Percentiles rank a stretch among this genome's conserved stretches.
These are phyloP conservation scores for Plasmodium billcollinsi DNA, from an alignment of 169 alveolate species.

Conservation along the genomic window DNA sequence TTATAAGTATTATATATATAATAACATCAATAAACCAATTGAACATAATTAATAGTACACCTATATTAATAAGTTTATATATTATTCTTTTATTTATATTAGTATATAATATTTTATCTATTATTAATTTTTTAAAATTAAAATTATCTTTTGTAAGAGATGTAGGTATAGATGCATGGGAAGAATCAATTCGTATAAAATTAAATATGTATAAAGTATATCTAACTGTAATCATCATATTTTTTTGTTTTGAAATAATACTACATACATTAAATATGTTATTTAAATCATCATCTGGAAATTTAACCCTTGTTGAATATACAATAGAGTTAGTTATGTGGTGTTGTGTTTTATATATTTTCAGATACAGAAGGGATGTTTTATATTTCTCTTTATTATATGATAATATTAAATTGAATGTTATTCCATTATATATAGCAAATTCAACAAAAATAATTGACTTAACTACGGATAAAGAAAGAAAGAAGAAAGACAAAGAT, in stretches of 20 bases:
- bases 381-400: conserved; percentile 40
- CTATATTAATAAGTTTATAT: conserved; percentile 27
- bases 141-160: conserved; percentile 52
- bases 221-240: conserved; percentile 11
- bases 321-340: conserved; percentile 55
- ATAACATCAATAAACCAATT: conserved; percentile 44
- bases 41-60: conserved; percentile 9
- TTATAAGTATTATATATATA: conserved; percentile 47
- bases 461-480: neutral
- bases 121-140: conserved; percentile 54
- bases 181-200: conserved; percentile 27
- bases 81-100: conserved; percentile 12
- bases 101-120: conserved; percentile 28
- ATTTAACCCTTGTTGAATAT: conserved; percentile 45
- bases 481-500: neutral
- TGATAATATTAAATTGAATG: conserved; percentile 31
- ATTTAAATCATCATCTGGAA: conserved; percentile 10
- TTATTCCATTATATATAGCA: conserved; percentile 42
- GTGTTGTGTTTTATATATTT: conserved; percentile 58
- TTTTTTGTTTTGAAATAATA: conserved; percentile 42
- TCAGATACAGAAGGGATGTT: conserved; percentile 46
- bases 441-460: neutral
- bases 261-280: conserved; percentile 23
- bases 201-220: conserved; percentile 57
- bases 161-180: conserved; percentile 54